Base-by-base conservation (phyloP, 1,284 basidiomycete genomes). In the Phellopilus nigrolimitatus region DNA sequence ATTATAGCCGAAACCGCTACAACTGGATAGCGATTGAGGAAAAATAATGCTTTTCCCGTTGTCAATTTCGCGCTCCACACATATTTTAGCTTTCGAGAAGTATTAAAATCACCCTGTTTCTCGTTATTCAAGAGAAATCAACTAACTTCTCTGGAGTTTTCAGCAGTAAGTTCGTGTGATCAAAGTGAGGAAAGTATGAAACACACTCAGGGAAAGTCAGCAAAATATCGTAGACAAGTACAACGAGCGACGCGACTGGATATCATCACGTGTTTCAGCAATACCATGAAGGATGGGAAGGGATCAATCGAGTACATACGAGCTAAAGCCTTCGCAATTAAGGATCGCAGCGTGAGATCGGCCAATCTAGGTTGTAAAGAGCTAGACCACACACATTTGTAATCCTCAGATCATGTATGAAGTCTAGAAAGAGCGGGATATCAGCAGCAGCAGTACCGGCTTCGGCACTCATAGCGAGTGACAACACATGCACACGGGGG, bases 21-120 rank as follows among this genome's bases (percentile, higher is more conserved):
- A 17, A 43, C 38, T 22, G 51, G 45, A 37, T 53, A 53, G 9
- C 47, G 46, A 21, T 49, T 49, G 9, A 49, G 28, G 31, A 53
- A 48, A 30, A 48, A 53, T 19, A 53, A 39, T 1, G 44, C n/a
- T 48, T 53, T 53, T 17, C 45, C 51, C 21, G 13, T 41, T 13
- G 46, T 41, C 51, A 46, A 53, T 22, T 49, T 41, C 10, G 51
- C 45, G 7, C 42, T 43, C 51, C 51, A 53, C 12, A 49, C 38
- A 21, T 49, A 48, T 41, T 53, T 40, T 19, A 49, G 15, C 51
- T 53, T 40, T 31, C 12, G 15, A 24, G 10, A n/a, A n/a, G n/a
- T n/a, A n/a, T n/a, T n/a, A n/a, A n/a, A n/a, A n/a, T n/a, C n/a
- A n/a, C n/a, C n/a, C n/a, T n/a, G n/a, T n/a, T n/a, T n/a, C n/a